Conservation (phyloP, 2,329 filamentous ascomycete genomes). For the Colletotrichum falcatum region DNA sequence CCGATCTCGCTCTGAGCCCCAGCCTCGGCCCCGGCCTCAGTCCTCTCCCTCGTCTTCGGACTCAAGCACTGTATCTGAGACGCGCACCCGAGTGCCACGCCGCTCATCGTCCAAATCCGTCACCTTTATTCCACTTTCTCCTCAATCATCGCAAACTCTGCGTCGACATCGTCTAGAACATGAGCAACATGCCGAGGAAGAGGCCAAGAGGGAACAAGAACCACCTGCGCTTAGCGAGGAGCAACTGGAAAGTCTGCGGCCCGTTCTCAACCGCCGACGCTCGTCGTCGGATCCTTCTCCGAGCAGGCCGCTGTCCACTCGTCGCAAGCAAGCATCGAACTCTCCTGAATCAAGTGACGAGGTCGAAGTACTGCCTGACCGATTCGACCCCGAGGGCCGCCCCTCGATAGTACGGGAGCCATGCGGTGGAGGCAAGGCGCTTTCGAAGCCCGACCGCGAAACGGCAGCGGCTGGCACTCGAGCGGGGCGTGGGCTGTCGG, state of each 20-base stretch:
- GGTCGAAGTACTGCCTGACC: constrained; percentile 59
- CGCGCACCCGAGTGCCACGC: constrained; percentile 29
- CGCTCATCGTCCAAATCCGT: constrained; percentile 55
- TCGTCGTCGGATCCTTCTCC: constrained; percentile 52
- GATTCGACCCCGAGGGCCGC: constrained; percentile 59
- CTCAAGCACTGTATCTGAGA: constrained; percentile 18
- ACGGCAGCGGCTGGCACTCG: constrained; percentile 52
- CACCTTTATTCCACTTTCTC: constrained; percentile 62
- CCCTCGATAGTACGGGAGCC: constrained; percentile 50
- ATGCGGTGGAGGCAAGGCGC: constrained; percentile 54
- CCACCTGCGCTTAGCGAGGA: constrained; percentile 37
- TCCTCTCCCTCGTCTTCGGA: constrained; percentile 39
- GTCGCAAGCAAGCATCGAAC: constrained; percentile 42
- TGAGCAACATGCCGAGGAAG: constrained; percentile 44
- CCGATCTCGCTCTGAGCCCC: constrained; percentile 22
- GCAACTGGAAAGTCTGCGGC: constrained; percentile 37
- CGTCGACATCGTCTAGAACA: constrained; percentile 54
- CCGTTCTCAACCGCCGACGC: constrained; percentile 44
- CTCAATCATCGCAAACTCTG: constrained; percentile 61
- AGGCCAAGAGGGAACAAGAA: constrained; percentile 31
- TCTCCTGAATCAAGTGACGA: constrained; percentile 50
- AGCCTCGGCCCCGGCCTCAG: constrained; percentile 25
- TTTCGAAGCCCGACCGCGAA: constrained; percentile 54
- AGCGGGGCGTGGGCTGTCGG: constrained; percentile 59
- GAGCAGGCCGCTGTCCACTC: constrained; percentile 46